Evolutionary conservation across 306 rosid species (phyloP).

Genomic region (Lathyrus oleraceus): DNA sequence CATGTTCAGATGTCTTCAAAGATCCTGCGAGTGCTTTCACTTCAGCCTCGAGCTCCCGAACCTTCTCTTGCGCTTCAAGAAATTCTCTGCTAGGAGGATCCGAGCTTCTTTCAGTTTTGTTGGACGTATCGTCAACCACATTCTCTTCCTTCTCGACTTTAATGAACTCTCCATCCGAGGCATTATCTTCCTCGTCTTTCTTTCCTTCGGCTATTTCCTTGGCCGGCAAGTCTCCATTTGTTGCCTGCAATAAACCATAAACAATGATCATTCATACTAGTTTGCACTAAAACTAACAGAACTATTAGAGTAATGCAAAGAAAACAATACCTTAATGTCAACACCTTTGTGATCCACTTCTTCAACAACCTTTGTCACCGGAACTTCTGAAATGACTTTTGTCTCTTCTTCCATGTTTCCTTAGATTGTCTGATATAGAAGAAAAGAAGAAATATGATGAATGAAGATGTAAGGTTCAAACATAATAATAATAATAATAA

Average conservation of each 20-base stretch:
- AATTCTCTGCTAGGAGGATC: slow-evolving; percentile 67
- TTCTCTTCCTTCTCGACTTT: slow-evolving; percentile 87
- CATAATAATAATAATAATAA: too few relatives aligned
- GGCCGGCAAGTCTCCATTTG: slow-evolving; percentile 51
- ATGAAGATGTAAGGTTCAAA: neutral
- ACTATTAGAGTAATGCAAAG: neutral
- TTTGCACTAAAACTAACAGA: neutral
- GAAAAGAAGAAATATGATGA: slow-evolving; percentile 15
- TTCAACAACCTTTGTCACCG: slow-evolving; percentile 53
- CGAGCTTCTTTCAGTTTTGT: slow-evolving; percentile 54
- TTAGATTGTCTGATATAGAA: slow-evolving; percentile 20
- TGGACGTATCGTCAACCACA: slow-evolving; percentile 39
- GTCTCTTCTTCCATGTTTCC: slow-evolving; percentile 68
- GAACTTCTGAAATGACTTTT: slow-evolving; percentile 50
- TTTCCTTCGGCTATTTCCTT: slow-evolving; percentile 45
- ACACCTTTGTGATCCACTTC: slow-evolving; percentile 44
- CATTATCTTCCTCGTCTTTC: slow-evolving; percentile 85
- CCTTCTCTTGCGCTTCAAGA: slow-evolving; percentile 85
- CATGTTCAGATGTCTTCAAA: slow-evolving; percentile 73
- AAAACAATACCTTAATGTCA: slow-evolving; percentile 54
- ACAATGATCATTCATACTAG: neutral
- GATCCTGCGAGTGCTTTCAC: slow-evolving; percentile 56
- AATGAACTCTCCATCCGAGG: slow-evolving; percentile 87
- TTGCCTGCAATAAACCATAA: slow-evolving; percentile 45
- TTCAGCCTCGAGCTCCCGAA: slow-evolving; percentile 72